Evolutionary conservation across 2,329 filamentous ascomycete genomes (phyloP).

Genomic region (Pseudogymnoascus sp.): DNA sequence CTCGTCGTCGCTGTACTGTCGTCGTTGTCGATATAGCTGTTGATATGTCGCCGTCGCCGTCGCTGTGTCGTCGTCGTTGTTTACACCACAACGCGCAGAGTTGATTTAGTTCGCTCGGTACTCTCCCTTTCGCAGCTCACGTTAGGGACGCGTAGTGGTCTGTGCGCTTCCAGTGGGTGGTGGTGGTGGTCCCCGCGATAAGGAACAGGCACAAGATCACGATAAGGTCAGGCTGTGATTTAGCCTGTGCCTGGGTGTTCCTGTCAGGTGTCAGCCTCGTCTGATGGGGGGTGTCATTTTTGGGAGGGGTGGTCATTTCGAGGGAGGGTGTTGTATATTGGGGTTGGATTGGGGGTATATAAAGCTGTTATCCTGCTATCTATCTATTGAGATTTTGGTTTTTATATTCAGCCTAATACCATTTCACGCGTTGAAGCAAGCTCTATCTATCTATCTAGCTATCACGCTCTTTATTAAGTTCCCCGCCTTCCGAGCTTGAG

Average conservation of each 20-base stretch:
- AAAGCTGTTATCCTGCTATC: not conserved
- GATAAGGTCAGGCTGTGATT: not conserved
- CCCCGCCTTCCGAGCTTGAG: slow-evolving; percentile 13
- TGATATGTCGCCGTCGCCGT: not conserved
- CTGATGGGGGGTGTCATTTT: not conserved
- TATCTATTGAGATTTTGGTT: not conserved
- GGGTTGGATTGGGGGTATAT: not conserved
- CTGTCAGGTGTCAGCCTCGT: not conserved
- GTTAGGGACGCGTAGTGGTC: not conserved
- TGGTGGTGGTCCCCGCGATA: not conserved
- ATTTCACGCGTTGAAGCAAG: not conserved
- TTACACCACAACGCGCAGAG: not conserved
- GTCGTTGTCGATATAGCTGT: not conserved
- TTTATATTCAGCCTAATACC: not conserved
- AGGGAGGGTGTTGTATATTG: not conserved
- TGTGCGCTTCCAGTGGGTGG: not conserved
- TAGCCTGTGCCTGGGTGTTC: not conserved
- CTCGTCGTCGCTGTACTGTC: not conserved
- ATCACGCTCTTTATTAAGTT: slow-evolving; percentile 20
- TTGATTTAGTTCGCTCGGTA: too few relatives aligned
- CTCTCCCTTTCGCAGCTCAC: not conserved
- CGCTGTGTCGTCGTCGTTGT: not conserved
- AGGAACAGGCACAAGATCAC: not conserved
- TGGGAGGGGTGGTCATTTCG: not conserved
- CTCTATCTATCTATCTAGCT: not conserved